Percentiles rank a stretch among this genome's conserved stretches.
Evolutionary conservation across 2,329 filamentous ascomycete species (phyloP).

Genomic region (Fusarium verrucosum): DNA sequence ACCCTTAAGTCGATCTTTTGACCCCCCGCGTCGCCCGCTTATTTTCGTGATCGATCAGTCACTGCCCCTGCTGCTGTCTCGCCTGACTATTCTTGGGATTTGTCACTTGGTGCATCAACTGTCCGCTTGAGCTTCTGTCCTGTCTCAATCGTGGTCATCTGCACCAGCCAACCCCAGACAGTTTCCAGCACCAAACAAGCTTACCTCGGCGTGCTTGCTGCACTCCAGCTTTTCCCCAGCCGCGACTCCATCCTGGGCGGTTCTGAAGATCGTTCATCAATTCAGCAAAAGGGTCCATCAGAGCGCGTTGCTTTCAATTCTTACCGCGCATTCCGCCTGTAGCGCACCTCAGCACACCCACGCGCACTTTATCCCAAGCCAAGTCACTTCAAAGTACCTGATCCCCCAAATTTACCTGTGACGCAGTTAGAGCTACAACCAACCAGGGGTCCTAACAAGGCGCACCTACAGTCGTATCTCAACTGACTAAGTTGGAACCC

Average conservation of each 20-base stretch:
- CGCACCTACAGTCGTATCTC: constrained; percentile 27
- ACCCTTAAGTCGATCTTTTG: constrained; percentile 41
- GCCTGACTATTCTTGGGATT: constrained; percentile 34
- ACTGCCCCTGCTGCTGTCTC: constrained; percentile 24
- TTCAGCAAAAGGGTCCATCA: constrained; percentile 7
- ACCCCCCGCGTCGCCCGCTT: constrained; percentile 11
- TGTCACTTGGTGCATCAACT: constrained; percentile 29
- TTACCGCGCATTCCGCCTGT: constrained; percentile 33
- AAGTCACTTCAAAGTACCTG: constrained; percentile 42
- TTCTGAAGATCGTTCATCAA: constrained; percentile 23
- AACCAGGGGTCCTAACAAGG: constrained; percentile 39
- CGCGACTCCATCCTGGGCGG: constrained; percentile 14
- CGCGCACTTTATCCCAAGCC: constrained; percentile 18
- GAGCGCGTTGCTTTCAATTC: constrained; percentile 11
- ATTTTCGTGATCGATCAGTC: constrained; percentile 9
- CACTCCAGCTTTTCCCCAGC: constrained; percentile 34
- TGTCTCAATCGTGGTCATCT: constrained; percentile 40
- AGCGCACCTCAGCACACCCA: constrained; percentile 15
- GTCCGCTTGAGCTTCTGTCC: constrained; percentile 26
- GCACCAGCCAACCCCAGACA: constrained; percentile 28
- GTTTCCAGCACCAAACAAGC: constrained; percentile 17
- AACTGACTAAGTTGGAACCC: constrained; percentile 32
- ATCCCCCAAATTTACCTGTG: constrained; percentile 34
- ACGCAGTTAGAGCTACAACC: constrained; percentile 33
- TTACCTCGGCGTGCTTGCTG: constrained; percentile 25